Evolutionary conservation across 257 asterid genomes (phyloP), one percentile per base, ranked within the genome.

Genomic region (Nicotiana obtusifolia): DNA sequence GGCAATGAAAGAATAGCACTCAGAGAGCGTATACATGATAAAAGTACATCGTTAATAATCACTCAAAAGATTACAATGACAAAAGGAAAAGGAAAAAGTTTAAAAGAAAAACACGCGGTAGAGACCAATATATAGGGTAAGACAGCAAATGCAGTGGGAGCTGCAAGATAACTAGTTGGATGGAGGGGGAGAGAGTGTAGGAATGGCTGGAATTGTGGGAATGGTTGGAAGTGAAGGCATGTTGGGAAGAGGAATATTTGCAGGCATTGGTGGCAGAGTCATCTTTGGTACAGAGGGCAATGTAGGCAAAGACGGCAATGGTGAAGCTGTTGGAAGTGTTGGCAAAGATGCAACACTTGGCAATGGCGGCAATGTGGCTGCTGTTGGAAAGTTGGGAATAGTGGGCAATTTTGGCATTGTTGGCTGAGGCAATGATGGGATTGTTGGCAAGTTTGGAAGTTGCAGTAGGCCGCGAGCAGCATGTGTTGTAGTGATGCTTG

Each of bases 141-240:
- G 52, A 66, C 0, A 67, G 49, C 4, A 17, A 35, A 68, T 35
- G 1, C 5, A 28, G n/a, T 2, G 30, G 57, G 37, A 67, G 2
- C 0, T 1, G 5, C 33, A 16, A 10, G 33, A 69, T 44, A 49
- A 62, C 30, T 35, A 57, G 68, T 59, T 78, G 30, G 81, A 78
- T 78, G 81, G 81, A 57, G 81, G 81, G 0, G 81, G 69, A 5
- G 81, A 78, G 33, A 78, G 57, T 16, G 81, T 67, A 41, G 61
- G 61, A 5, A 56, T 54, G 7, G 8, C 30, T 15, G 69, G 68
- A 62, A 62, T 26, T 3, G 52, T 37, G 0, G 81, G 81, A 3
- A 78, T 78, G 15, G 10, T 53, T 0, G 69, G 81, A 78, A 78
- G 20, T 7, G 65, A 56, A 2, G 81, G 52, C 53, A 61, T 19